Evolutionary conservation across 495 filamentous ascomycete genomes (phyloP), one percentile per base, ranked within the genome.

Genomic region (Xylaria venustula): DNA sequence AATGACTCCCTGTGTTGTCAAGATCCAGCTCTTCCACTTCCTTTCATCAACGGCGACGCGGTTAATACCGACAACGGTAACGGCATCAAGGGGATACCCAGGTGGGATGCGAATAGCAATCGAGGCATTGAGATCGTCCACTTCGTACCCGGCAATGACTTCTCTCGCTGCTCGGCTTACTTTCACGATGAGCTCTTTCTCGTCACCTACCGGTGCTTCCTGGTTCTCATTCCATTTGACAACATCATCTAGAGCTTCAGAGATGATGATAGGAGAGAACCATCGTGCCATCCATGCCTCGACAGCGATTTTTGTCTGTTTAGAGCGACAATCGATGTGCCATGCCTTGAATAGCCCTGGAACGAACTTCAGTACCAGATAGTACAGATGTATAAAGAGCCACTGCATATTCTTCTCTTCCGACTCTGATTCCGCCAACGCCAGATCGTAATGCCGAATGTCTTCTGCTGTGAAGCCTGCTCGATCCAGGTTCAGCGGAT

Each of bases 1-100:
- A 68, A 98, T 96, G 37, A 93, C 90, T 3, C 91, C 92, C 64
- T 96, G 90, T n/a, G 91, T 91, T 11, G 85, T 89, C 59, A 87
- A 77, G 56, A 96, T 74, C 90, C 92, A 95, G 62, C 77, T 85
- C 69, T 88, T 86, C 90, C 95, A 99, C 69, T 92, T 94, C 74
- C 86, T 86, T 68, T 97, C 92, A 58, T 87, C 86, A 23, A 97
- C 87, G 3, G 90, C 90, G 3, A 98, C 92, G 9, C 93, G 86
- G 64, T 88, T 92, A 34, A 89, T 75, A 20, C 90, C 86, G 12
- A 85, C 78, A 3, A 97, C 92, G n/a, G 84, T 75, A 3, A 92
- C 91, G 0, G 83, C 79, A 14, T 88, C 83, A 3, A 99, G 82
- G 0, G 94, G 94, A 66, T 93, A 99, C 28, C 84, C 83, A 0